Base-by-base conservation (phyloP, 306 rosid species). In the Lotus japonicus region DNA sequence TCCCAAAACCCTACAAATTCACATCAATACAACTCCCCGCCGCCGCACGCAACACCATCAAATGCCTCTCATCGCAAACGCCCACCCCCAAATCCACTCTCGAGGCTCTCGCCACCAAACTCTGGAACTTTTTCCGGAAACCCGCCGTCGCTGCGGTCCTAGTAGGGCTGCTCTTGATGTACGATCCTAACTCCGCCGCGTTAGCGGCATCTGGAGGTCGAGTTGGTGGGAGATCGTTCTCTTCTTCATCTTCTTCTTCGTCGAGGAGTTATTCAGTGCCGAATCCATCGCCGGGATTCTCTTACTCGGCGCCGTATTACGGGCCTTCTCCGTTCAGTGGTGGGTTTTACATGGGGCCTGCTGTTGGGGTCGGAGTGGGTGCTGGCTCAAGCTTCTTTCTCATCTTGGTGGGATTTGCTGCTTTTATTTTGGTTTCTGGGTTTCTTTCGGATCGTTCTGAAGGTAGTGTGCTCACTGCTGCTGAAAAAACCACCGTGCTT, bases 151-250 rank as follows among this genome's bases (percentile, higher is more conserved):
- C 89, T 1, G 86, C 81, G 39, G 74, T 90, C 0, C 33, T 94
- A 45, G 58, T 84, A 3, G 98, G 96, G 9, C 41, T 94, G 48
- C 45, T 94, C 4, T 67, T 94, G 77, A 69, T 80, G 82, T 84
- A 45, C 74, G 89, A 90, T 56, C 90, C 94, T 3, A 80, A 59
- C 52, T 14, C 80, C 3, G 89, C 95, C 3, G 89, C 95, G 11
- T 64, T 86, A 28, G 98, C 97, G 1, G 98, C 98, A 5, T 86
- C 96, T 2, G 98, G 97, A 5, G 98, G 98, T 1, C 38, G 98
- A 63, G 78, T 94, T 74, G 98, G 98, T 14, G 98, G 98, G 1
- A 50, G 69, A 49, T 58, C 96, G 10, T 94, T 94, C 75, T 85
- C 94, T 2, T 87, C 96, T 0, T 63, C 77, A 0, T 57, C 68